Evolutionary conservation across 495 filamentous ascomycete genomes (phyloP), one percentile per base, ranked within the genome.

Genomic region (Hypoxylon lenormandii): DNA sequence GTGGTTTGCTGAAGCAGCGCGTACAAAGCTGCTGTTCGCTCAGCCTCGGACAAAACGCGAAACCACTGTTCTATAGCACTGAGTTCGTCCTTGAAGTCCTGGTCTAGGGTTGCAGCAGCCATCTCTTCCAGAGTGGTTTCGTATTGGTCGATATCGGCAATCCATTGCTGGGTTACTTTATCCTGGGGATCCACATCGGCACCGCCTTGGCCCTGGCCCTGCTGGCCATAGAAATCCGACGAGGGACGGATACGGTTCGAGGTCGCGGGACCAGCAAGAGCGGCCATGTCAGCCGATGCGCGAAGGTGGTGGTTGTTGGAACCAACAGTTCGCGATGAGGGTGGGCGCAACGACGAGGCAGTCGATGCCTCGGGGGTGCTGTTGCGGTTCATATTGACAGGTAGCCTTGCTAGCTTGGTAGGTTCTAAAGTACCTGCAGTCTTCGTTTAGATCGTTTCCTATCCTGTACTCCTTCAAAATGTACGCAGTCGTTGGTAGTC

Each of bases 41-140:
- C 95, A 16, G 95, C 93, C 80, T 98, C 95, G 73, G 94, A 97
- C 56, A 98, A 83, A 23, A 98, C 95, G 46, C 93, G 91, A 79
- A 98, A 98, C 95, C 95, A 98, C 81, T 98, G 94, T 82, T 98
- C 95, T 74, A 98, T 98, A 61, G 95, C 95, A 78, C 91, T 95
- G 52, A 98, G 87, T 80, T 98, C 95, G 81, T 98, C 95, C 83
- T 98, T 98, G 83, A 98, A 98, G 70, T 98, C 96, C 80, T 98
- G 96, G 78, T 98, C 95, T 33, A 98, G 83, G 10, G 96, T 97
- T 47, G 96, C 95, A 28, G 94, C 93, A 16, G 95, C 96, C 95
- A 98, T 98, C 78, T 98, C 95, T 78, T 98, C 96, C 72, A 98
- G 79, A 3, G 95, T 98, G 45, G 86, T 96, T 84, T 98, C 95